Evolutionary conservation across 1,139 yeast genomes (phyloP), one percentile per base, ranked within the genome.

Genomic region (Tardiomyces digboiensis): DNA sequence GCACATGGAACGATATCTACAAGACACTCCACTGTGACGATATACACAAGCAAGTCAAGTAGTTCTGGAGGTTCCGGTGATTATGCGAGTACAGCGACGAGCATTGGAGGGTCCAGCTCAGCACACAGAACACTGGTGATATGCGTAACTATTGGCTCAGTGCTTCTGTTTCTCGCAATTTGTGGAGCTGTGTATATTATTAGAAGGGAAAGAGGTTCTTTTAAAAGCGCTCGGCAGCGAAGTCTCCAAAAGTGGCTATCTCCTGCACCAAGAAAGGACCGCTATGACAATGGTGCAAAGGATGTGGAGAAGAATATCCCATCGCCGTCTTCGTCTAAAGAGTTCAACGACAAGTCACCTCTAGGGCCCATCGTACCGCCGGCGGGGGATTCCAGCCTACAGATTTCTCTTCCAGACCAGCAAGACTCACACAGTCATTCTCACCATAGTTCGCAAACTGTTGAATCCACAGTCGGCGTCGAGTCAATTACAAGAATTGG

Each of bases 81-180:
- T n/a, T n/a, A n/a, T n/a, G n/a, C n/a, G n/a, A n/a, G n/a, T n/a
- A n/a, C n/a, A n/a, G n/a, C n/a, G n/a, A n/a, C n/a, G n/a, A n/a
- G n/a, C n/a, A n/a, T n/a, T n/a, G n/a, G n/a, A n/a, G n/a, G n/a
- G 5, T 26, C 33, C 8, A 26, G 16, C 12, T 26, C 33, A 26
- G 33, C 33, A 5, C 33, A 26, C 33, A 26, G 33, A 8, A 26
- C 33, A 13, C 33, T 26, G 3, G 46, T 46, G 10, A 49, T 50
- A 14, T 53, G 54, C 16, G 51, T 47, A 7, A 44, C 48, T 14
- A 39, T 50, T 10, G 54, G 54, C 3, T 53, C 51, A 1, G 41
- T 42, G 12, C 40, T 48, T 23, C 36, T 45, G 13, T 23, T 45
- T n/a, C 36, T 46, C 12, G 21, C 49, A 18, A 39, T 49, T 7